Base-by-base conservation (phyloP, 208 protist genomes). In the Naegleria fowleri region DNA sequence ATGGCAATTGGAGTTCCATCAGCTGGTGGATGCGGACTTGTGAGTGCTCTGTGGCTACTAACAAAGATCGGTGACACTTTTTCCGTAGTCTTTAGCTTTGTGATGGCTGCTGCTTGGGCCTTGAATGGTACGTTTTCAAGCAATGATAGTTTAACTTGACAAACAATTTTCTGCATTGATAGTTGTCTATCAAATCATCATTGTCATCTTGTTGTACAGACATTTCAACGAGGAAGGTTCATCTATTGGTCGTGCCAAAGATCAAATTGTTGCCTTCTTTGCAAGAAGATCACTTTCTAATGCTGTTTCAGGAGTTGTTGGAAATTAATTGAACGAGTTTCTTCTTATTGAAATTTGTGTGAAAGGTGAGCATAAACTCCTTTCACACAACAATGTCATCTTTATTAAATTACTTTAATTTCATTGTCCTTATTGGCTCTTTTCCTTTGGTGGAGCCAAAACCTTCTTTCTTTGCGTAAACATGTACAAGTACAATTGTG, bases 401-500 rank as follows among this genome's bases (percentile, higher is more conserved):
- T 48, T 48, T 48, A 48, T 48, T 48, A 48, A 48, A 48, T 48
- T 48, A 48, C 43, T 48, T 48, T 48, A 48, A 48, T 48, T 48
- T 48, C 43, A 48, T 48, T n/a, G 13, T 75, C 4, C 25, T 79
- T 79, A 79, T 79, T 79, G 67, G n/a, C 25, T 13, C n/a, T 79
- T 79, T 36, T 79, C 67, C 36, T 79, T 79, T 79, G 16, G 25
- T 58, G 85, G 41, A 58, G 41, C 39, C 39, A 97, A 79, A 38
- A 94, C 92, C 94, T 97, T 97, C 43, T 92, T 91, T 85, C 96
- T 94, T 93, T 98, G 96, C 29, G 91, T 86, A 40, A 97, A 95
- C 96, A 98, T 98, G 94, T 98, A 95, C 33, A 92, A 93, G 94
- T 97, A 98, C 94, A 98, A 95, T 91, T 95, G 92, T 92, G 96